phyloP scores from a whole-genome alignment of 441 rosid species.

The Dalechampia spathulata region DNA sequence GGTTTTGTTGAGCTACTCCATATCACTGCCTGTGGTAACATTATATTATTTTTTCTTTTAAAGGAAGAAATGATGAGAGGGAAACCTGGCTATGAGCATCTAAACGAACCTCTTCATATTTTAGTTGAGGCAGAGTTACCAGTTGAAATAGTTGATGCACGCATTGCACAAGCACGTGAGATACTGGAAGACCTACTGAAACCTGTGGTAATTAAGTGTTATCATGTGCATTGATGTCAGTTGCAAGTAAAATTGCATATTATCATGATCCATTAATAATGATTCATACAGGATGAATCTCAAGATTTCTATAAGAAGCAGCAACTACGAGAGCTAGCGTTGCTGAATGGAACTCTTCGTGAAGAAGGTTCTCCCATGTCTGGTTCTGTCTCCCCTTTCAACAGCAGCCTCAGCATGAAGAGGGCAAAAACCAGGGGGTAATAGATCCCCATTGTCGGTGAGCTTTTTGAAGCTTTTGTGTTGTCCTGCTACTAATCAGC shows the following conservation, averaged over 20 bases:
- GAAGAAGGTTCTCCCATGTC: constrained; percentile 98
- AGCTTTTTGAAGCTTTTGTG: constrained; percentile 32
- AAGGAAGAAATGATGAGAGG: constrained; percentile 99
- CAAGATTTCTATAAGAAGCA: constrained; percentile 97
- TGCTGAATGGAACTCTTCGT: constrained; percentile 86
- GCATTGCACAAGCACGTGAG: constrained; percentile 90
- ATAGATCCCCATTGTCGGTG: constrained; percentile 12
- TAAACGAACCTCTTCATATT: constrained; percentile 93
- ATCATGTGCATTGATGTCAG: constrained; percentile 2
- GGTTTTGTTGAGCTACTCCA: too few species aligned
- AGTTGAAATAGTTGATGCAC: constrained; percentile 81
- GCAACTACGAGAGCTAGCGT: constrained; percentile 86
- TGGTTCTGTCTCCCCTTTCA: constrained; percentile 86
- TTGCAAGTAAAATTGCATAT: too few species aligned
- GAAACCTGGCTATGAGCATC: constrained; percentile 97
- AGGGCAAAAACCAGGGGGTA: constrained; percentile 89
- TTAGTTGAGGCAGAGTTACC: constrained; percentile 95
- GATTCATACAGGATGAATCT: constrained; percentile 85
- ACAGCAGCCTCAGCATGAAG: constrained; percentile 96
- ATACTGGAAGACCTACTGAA: constrained; percentile 86
- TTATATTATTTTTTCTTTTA: constrained; percentile 20
- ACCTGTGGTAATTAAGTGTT: constrained; percentile 55
- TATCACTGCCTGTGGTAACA: neutral
- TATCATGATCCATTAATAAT: too few species aligned
- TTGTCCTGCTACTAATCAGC: constrained; percentile 32